Conservation (phyloP, 1,284 basidiomycete genomes). For the Marasmius sp. region DNA sequence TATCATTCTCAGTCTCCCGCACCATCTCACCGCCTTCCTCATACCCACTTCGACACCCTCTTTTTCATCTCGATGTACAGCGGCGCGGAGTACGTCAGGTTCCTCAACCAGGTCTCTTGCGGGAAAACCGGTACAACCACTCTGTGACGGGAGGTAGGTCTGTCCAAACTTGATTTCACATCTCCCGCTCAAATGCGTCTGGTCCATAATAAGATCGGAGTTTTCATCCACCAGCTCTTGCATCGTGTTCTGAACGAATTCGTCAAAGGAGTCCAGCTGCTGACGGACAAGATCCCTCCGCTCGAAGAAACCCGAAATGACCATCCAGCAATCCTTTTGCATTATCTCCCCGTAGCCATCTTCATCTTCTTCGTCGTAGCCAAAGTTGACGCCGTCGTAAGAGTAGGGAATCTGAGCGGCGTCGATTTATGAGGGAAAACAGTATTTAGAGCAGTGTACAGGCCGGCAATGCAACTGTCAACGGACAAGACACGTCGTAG, state of each 20-base stretch:
- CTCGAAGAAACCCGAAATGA: conserved; percentile 96
- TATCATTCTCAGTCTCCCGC: conserved; percentile 80
- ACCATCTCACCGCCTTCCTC: conserved; percentile 85
- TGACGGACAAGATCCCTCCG: conserved; percentile 97
- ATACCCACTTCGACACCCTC: conserved; percentile 74
- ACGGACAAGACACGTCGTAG: no score
- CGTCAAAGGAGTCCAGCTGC: conserved; percentile 98
- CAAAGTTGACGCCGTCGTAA: conserved; percentile 60
- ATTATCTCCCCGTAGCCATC: conserved; percentile 77
- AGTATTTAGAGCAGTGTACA: conserved; percentile 6
- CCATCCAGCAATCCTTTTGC: conserved; percentile 93
- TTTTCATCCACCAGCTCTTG: conserved; percentile 99
- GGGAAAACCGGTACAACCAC: conserved; percentile 91
- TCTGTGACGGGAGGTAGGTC: conserved; percentile 95
- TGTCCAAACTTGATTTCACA: conserved; percentile 98
- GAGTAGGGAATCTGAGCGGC: conserved; percentile 49
- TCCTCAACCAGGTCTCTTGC: conserved; percentile 94
- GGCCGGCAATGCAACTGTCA: no score
- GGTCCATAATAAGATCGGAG: conserved; percentile 90
- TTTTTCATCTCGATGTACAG: conserved; percentile 97
- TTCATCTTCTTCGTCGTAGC: conserved; percentile 62
- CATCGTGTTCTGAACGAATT: conserved; percentile 99
- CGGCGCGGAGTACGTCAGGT: conserved; percentile 94
- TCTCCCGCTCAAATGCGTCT: conserved; percentile 91
- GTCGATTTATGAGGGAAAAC: conserved; percentile 39